phyloP scores from a whole-genome alignment of 805 yeast species.

The Metschnikowia shivogae region DNA sequence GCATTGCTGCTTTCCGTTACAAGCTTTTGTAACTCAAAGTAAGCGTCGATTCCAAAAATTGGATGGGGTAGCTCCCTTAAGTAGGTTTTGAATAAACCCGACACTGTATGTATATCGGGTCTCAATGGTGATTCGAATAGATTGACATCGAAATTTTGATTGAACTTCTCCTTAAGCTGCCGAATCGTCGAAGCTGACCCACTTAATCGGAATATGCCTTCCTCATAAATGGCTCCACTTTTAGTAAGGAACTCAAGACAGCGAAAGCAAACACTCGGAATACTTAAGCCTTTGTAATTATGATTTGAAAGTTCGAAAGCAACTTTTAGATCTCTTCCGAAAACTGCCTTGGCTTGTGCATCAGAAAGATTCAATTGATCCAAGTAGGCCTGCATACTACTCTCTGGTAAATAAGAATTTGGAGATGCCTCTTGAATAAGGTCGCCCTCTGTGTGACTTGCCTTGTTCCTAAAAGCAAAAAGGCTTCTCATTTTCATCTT shows the following conservation, averaged over 20 bases:
- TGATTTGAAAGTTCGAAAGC: slow-evolving; percentile 52
- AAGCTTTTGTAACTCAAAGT: slow-evolving; percentile 22
- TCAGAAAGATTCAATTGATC: slow-evolving; percentile 35
- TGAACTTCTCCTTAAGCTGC: slow-evolving; percentile 64
- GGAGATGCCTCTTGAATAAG: slow-evolving; percentile 1
- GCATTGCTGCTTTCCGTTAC: slow-evolving; percentile 13
- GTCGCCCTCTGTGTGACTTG: slow-evolving; percentile 1
- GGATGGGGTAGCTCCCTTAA: slow-evolving; percentile 71
- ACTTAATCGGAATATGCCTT: slow-evolving; percentile 86
- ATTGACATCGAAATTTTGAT: slow-evolving; percentile 64
- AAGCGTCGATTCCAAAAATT: slow-evolving; percentile 54
- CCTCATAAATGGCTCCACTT: slow-evolving; percentile 74
- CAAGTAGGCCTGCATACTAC: slow-evolving; percentile 24
- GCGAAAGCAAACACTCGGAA: slow-evolving; percentile 75
- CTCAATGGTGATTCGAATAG: slow-evolving; percentile 42
- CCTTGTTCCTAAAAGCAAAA: slow-evolving; percentile 47
- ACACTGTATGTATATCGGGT: slow-evolving; percentile 80
- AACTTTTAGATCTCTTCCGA: slow-evolving; percentile 59
- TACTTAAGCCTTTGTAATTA: slow-evolving; percentile 38
- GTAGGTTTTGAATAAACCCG: slow-evolving; percentile 81
- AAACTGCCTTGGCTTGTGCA: slow-evolving; percentile 41
- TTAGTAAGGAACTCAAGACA: slow-evolving; percentile 65
- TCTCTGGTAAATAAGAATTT: neutral
- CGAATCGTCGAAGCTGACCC: slow-evolving; percentile 81
- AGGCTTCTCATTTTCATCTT: slow-evolving; percentile 53